Conservation (phyloP, 2,329 filamentous ascomycete species). For the Dactylellina haptotyla region DNA sequence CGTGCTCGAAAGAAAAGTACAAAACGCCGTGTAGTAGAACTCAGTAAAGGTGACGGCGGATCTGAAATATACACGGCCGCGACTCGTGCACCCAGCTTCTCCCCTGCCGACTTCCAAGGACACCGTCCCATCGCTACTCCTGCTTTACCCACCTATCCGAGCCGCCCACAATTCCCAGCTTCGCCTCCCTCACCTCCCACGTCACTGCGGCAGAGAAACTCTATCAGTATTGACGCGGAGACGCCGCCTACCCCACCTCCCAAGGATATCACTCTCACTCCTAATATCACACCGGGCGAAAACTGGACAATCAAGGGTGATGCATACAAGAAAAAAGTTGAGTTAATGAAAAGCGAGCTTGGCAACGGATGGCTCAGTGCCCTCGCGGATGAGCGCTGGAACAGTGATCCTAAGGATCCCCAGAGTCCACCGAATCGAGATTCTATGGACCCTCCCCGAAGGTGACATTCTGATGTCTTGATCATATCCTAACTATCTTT, state of each 20-base stretch:
- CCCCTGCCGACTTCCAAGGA: constrained; percentile 39
- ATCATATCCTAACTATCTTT: constrained; percentile 12
- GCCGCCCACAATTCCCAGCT: constrained; percentile 37
- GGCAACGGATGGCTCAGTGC: constrained; percentile 88
- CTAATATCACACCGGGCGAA: constrained; percentile 52
- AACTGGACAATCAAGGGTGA: constrained; percentile 78
- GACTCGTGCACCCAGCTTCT: constrained; percentile 39
- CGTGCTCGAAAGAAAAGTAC: constrained; percentile 57
- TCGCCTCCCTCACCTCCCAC: constrained; percentile 54
- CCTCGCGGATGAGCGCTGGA: constrained; percentile 75
- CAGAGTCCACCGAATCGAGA: constrained; percentile 59
- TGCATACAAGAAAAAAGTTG: constrained; percentile 86
- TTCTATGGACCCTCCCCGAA: constrained; percentile 59
- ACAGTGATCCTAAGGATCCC: constrained; percentile 64
- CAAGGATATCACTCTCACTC: constrained; percentile 47
- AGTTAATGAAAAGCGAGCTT: constrained; percentile 83
- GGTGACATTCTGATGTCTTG: constrained; percentile 58
- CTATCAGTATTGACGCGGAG: constrained; percentile 56
- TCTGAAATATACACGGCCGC: constrained; percentile 47
- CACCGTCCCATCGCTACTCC: constrained; percentile 29
- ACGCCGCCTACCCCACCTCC: constrained; percentile 52
- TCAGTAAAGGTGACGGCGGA: constrained; percentile 56
- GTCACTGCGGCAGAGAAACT: constrained; percentile 56
- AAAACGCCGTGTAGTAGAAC: constrained; percentile 57
- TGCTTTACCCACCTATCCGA: constrained; percentile 37